These are phyloP conservation scores for Wickerhamiella slavikovae DNA, from an alignment of 805 yeast genomes.

Conservation along the genomic window DNA sequence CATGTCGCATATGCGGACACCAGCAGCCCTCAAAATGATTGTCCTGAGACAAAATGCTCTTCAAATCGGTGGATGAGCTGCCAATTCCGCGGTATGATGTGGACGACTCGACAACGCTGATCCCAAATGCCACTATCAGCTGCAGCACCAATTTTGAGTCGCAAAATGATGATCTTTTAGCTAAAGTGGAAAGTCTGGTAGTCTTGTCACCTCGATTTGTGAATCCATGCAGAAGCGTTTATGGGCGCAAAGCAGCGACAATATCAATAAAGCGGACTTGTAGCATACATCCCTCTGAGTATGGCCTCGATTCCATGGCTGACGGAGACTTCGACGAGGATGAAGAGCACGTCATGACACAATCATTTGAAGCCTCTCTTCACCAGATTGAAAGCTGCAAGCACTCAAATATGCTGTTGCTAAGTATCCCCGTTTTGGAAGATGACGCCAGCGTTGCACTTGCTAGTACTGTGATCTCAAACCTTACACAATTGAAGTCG, in stretches of 20 bases:
- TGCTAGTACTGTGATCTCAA: no score
- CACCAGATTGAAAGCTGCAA: slow-evolving; percentile 2
- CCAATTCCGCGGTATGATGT: slow-evolving; percentile 32
- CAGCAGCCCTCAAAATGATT: no score
- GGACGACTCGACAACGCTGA: slow-evolving; percentile 22
- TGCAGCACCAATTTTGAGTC: slow-evolving; percentile 1
- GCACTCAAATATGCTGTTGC: slow-evolving; percentile 1
- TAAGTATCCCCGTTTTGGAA: slow-evolving; percentile 4
- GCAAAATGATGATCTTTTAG: no score
- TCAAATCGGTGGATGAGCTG: slow-evolving; percentile 1
- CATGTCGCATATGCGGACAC: background rate
- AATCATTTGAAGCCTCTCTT: background rate
- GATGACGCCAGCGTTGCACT: slow-evolving; percentile 5
- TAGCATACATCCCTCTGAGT: no score
- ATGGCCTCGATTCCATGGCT: background rate
- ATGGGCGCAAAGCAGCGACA: no score
- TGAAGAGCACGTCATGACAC: background rate
- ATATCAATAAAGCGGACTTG: background rate
- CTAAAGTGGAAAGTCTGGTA: slow-evolving; percentile 4
- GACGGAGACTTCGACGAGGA: slow-evolving; percentile 4
- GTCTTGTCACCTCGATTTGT: slow-evolving; percentile 7
- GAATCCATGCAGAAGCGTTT: no score
- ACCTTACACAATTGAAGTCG: no score
- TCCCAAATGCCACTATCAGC: slow-evolving; percentile 3
- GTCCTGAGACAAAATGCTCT: no score